Evolutionary conservation across 2,329 filamentous ascomycete species (phyloP).

Genomic region (Lachnellula arida): DNA sequence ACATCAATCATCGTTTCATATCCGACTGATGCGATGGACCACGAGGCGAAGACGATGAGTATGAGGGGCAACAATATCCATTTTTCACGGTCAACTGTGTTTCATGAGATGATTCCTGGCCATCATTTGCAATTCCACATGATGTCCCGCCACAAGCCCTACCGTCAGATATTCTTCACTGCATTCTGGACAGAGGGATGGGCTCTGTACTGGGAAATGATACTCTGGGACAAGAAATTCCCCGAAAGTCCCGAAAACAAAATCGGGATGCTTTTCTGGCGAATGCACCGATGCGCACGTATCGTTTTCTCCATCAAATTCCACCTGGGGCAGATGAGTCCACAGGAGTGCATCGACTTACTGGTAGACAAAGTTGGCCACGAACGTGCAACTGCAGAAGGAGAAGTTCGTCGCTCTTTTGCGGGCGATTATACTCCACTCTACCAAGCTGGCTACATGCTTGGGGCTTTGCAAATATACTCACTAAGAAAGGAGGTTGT

Average conservation of each 20-base stretch:
- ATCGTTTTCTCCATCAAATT: conserved; percentile 56
- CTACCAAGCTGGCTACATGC: conserved; percentile 57
- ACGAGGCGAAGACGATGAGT: conserved; percentile 53
- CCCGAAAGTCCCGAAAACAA: conserved; percentile 45
- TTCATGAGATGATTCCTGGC: conserved; percentile 58
- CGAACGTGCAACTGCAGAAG: conserved; percentile 55
- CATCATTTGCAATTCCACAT: conserved; percentile 51
- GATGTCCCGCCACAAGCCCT: conserved; percentile 42
- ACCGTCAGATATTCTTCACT: conserved; percentile 49
- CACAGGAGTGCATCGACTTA: conserved; percentile 51
- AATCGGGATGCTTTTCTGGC: conserved; percentile 57
- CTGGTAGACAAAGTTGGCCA: conserved; percentile 54
- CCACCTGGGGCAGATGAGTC: conserved; percentile 50
- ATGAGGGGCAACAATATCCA: conserved; percentile 56
- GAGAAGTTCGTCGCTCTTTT: conserved; percentile 53
- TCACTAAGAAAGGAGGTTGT: conserved; percentile 46
- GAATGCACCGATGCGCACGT: conserved; percentile 56
- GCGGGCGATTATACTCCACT: conserved; percentile 52
- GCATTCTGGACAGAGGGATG: conserved; percentile 58
- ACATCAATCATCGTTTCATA: conserved; percentile 51
- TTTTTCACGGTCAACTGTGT: conserved; percentile 54
- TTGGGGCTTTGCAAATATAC: conserved; percentile 54
- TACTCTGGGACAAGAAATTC: conserved; percentile 52
- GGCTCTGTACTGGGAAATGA: conserved; percentile 58
- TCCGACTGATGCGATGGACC: conserved; percentile 47